Evolutionary conservation across 1,139 yeast species (phyloP).

Genomic region (Lodderomyces oxycetoniae): DNA sequence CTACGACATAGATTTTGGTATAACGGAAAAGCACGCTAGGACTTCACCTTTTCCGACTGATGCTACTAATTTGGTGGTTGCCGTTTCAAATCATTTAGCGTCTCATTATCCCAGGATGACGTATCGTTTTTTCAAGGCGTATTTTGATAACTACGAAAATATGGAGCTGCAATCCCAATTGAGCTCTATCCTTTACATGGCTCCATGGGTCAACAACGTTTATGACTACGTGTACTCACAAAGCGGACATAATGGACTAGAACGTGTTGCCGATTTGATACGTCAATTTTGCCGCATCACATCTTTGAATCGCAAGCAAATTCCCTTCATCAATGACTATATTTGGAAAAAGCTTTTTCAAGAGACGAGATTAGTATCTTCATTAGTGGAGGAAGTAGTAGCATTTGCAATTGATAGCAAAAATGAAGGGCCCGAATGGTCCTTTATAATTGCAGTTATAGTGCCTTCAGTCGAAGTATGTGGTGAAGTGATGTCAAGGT

Average conservation of each 20-base stretch:
- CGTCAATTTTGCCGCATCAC: constrained; percentile 63
- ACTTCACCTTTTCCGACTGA: constrained; percentile 73
- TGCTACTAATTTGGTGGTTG: constrained; percentile 58
- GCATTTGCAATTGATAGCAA: constrained; percentile 72
- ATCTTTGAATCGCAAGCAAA: constrained; percentile 40
- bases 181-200: constrained; percentile 49
- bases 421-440: constrained; percentile 69
- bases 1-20: constrained; percentile 59
- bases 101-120: constrained; percentile 56
- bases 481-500: constrained; percentile 55
- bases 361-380: constrained; percentile 55
- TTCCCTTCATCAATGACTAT: constrained; percentile 41
- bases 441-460: constrained; percentile 55
- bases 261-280: constrained; percentile 55
- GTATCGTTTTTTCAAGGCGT: constrained; percentile 55
- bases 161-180: constrained; percentile 31
- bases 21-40: constrained; percentile 51
- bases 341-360: constrained; percentile 69
- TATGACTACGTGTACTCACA: constrained; percentile 52
- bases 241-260: constrained; percentile 55
- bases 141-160: constrained; percentile 52
- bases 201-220: constrained; percentile 79
- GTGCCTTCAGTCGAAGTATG: constrained; percentile 74
- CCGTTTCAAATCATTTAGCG: constrained; percentile 58
- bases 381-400: constrained; percentile 68